Conservation (phyloP, 345 rosid species). For the Nephelium lappaceum region DNA sequence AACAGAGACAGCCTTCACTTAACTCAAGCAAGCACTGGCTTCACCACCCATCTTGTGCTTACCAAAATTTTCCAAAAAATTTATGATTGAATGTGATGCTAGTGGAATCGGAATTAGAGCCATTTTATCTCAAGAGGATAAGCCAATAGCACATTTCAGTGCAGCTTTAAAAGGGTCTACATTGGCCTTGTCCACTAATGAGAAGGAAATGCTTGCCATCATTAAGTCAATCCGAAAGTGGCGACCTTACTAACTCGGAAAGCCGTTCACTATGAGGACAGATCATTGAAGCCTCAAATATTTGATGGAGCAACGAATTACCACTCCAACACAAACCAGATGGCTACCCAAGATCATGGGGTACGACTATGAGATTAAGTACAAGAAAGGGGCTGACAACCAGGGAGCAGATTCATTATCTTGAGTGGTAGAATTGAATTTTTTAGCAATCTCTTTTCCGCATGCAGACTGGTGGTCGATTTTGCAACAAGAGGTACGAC, state of each 20-base stretch:
- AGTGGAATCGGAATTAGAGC: background rate
- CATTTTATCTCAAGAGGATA: background rate
- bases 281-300: background rate
- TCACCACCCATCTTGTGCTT: too few species aligned
- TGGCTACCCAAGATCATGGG: background rate
- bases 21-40: too few species aligned
- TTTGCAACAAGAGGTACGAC: background rate
- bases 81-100: background rate
- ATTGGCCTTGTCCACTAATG: background rate
- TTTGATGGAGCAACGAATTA: background rate
- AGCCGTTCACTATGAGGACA: background rate
- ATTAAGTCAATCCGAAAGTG: background rate
- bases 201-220: background rate
- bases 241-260: background rate
- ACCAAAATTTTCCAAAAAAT: background rate
- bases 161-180: background rate
- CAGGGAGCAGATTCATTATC: too few species aligned
- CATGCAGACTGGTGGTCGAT: background rate
- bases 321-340: background rate
- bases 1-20: too few species aligned
- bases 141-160: background rate
- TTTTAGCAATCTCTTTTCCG: too few species aligned
- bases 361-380: background rate
- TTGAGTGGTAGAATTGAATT: too few species aligned
- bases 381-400: background rate